These are phyloP conservation scores for Helicostylum pulchrum DNA, from an alignment of 192 early-diverging fungal species.

Conservation along the genomic window DNA sequence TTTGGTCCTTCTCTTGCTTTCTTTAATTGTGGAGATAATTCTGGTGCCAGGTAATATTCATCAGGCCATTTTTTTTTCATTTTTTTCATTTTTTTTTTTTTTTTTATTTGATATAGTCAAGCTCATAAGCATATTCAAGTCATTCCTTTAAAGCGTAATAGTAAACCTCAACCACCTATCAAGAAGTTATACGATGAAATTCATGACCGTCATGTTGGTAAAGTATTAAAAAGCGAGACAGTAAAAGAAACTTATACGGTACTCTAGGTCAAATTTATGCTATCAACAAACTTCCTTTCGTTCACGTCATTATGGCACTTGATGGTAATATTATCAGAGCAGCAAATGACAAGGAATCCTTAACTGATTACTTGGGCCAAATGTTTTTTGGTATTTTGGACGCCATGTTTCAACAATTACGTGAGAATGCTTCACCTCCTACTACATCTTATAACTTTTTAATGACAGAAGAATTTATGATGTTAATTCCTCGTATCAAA, in stretches of 20 bases:
- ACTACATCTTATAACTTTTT: constrained; percentile 51
- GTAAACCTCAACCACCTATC: constrained; percentile 38
- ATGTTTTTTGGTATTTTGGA: constrained; percentile 50
- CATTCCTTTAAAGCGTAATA: constrained; percentile 33
- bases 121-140: constrained; percentile 60
- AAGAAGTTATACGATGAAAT: constrained; percentile 31
- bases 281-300: constrained; percentile 41
- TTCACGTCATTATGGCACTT: constrained; percentile 39
- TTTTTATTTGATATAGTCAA: constrained; percentile 36
- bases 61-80: not conserved
- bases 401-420: constrained; percentile 45
- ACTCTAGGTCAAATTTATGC: constrained; percentile 46
- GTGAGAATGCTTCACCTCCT: constrained; percentile 33
- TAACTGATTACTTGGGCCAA: constrained; percentile 43
- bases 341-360: constrained; percentile 8
- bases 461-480: constrained; percentile 50
- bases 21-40: constrained; percentile 55
- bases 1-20: constrained; percentile 42
- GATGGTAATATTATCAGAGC: constrained; percentile 19
- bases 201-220: constrained; percentile 40
- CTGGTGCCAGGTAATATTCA: constrained; percentile 47
- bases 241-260: not conserved
- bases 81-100: not conserved
- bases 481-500: constrained; percentile 48
- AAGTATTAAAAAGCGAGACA: constrained; percentile 2